A percentile compares a stretch with the other conserved stretches of the same genome.
phyloP scores from a whole-genome alignment of 2,329 filamentous ascomycete species.

The Fusarium denticulatum region DNA sequence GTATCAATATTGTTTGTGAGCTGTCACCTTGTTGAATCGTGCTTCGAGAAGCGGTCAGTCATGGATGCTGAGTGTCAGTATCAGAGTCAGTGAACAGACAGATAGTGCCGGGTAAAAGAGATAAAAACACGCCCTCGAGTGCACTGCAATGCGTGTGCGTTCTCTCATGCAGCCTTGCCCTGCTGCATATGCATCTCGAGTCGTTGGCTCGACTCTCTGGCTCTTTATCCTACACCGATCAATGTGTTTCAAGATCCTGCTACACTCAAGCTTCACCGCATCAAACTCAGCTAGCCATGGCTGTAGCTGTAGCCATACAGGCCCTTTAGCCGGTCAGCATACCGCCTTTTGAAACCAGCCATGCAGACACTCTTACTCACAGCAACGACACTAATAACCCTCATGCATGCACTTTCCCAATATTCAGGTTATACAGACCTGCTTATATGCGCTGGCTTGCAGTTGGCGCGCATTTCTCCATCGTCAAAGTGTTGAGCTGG shows the following conservation, averaged over 20 bases:
- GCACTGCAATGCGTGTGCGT: not conserved
- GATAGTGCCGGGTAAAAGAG: constrained; percentile 5
- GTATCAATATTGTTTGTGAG: constrained; percentile 22
- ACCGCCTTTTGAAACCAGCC: constrained; percentile 38
- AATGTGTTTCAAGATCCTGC: constrained; percentile 26
- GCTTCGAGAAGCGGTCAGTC: constrained; percentile 28
- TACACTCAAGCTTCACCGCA: constrained; percentile 32
- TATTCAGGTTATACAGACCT: constrained; percentile 7
- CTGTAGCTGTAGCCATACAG: not conserved
- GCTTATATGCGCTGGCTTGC: constrained; percentile 18
- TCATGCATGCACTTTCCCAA: constrained; percentile 12
- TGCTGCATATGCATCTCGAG: constrained; percentile 12
- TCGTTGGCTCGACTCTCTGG: not conserved
- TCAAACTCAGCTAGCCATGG: not conserved
- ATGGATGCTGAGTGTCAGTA: not conserved
- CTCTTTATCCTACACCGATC: constrained; percentile 31
- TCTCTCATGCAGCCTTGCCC: constrained; percentile 23
- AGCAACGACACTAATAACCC: not conserved
- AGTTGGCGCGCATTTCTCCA: constrained; percentile 24
- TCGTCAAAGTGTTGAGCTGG: constrained; percentile 16
- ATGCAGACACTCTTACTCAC: constrained; percentile 14
- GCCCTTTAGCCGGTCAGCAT: constrained; percentile 11
- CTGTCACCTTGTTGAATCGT: constrained; percentile 24
- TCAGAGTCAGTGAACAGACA: not conserved
- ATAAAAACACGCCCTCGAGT: constrained; percentile 29